A percentile compares a stretch with the other conserved stretches of the same genome.
phyloP scores from a whole-genome alignment of 169 alveolate genomes.

The Plasmodium vinckei region DNA sequence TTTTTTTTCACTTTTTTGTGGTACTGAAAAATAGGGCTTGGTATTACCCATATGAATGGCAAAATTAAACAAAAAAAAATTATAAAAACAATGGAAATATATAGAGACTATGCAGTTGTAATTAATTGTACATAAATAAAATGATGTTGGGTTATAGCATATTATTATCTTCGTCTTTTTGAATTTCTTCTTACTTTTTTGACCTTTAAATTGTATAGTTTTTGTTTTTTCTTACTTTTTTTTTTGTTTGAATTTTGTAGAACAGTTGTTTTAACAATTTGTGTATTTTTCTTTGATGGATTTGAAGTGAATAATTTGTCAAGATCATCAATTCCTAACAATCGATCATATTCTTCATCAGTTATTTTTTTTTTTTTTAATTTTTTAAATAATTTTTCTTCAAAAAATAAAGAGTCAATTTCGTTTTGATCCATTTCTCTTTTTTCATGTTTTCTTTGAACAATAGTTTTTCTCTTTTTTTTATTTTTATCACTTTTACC shows the following conservation, averaged over 20 bases:
- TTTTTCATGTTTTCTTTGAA: conserved; percentile 66
- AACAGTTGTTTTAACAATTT: conserved; percentile 1
- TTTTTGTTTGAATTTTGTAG: conserved; percentile 1
- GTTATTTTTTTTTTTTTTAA: conserved; percentile 72
- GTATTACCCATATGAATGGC: too few species aligned
- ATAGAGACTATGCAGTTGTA: neutral
- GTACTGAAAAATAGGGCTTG: too few species aligned
- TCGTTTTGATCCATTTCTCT: conserved; percentile 66
- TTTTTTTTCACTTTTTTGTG: neutral
- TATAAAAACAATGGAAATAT: neutral
- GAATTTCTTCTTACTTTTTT: conserved; percentile 22
- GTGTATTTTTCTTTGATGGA: conserved; percentile 7
- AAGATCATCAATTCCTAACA: conserved; percentile 28
- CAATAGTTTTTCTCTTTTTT: conserved; percentile 55
- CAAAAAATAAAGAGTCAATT: conserved; percentile 55
- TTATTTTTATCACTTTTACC: conserved; percentile 21
- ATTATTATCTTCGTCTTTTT: conserved; percentile 9
- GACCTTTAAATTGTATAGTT: conserved; percentile 34
- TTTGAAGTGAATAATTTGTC: conserved; percentile 35
- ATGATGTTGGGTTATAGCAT: neutral
- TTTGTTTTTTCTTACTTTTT: conserved; percentile 35
- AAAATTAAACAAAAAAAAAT: neutral
- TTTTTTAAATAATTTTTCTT: conserved; percentile 58
- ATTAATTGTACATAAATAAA: neutral
- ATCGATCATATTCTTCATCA: conserved; percentile 43